Conservation (phyloP, 176 grass and related monocot genomes). For the Otatea glauca region DNA sequence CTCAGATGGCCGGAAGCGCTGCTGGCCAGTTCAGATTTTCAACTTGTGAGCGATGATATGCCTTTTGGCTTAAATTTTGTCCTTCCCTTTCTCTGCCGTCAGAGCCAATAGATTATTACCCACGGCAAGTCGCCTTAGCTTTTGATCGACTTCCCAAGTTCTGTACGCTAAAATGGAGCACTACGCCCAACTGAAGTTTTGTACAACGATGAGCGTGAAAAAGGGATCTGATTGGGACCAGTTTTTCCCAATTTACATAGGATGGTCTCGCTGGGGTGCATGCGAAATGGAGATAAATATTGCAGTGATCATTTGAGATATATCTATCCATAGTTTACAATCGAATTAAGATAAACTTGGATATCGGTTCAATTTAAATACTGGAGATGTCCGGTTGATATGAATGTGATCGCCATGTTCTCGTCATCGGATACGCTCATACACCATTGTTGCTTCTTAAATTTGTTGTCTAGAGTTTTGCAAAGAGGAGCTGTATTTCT, state of each 20-base stretch:
- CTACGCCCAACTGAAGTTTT: not conserved
- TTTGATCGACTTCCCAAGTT: not conserved
- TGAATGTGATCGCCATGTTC: too few relatives aligned
- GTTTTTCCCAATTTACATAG: not conserved
- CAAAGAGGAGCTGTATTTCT: not conserved
- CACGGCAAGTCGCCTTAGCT: not conserved
- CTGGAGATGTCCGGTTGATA: too few relatives aligned
- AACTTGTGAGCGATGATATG: conserved; percentile 54
- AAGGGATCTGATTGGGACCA: not conserved
- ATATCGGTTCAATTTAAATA: not conserved
- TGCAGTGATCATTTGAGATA: not conserved
- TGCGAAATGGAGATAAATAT: not conserved
- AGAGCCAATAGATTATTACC: not conserved
- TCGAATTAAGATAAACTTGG: conserved; percentile 5
- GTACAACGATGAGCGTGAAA: not conserved
- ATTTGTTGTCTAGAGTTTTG: not conserved
- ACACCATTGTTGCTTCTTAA: not conserved
- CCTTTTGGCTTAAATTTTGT: conserved; percentile 21
- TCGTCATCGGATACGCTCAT: too few relatives aligned
- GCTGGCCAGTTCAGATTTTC: conserved; percentile 86
- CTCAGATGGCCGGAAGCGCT: conserved; percentile 53
- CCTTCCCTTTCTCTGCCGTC: not conserved
- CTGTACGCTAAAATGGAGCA: not conserved
- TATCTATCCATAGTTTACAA: not conserved
- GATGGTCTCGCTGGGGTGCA: not conserved